Percentiles rank a stretch among this genome's conserved stretches.
Conservation (phyloP, 768 basidiomycete species). For the Pholiota conissans region DNA sequence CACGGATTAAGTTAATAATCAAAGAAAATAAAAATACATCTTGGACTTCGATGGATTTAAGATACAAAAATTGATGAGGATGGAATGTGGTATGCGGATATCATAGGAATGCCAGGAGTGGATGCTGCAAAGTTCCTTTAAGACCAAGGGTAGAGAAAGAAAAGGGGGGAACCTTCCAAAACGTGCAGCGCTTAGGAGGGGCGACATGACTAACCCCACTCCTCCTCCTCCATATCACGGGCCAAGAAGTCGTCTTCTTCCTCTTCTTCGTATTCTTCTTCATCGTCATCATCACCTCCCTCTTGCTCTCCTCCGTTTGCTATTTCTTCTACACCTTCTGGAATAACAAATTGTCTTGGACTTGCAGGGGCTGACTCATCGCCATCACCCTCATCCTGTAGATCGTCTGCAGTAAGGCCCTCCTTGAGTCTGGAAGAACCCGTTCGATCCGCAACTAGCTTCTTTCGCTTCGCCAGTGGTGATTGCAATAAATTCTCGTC, state of each 20-base stretch:
- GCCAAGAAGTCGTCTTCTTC: slow-evolving; percentile 81
- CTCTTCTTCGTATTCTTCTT: slow-evolving; percentile 52
- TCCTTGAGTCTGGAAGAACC: slow-evolving; percentile 72
- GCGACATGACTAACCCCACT: slow-evolving; percentile 58
- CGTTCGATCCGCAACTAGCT: slow-evolving; percentile 62
- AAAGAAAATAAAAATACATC: slow-evolving; percentile 8
- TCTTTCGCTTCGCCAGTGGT: slow-evolving; percentile 81
- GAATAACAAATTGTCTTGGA: slow-evolving; percentile 8
- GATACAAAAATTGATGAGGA: not conserved
- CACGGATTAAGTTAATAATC: slow-evolving; percentile 6
- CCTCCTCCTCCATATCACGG: slow-evolving; percentile 76
- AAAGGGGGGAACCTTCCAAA: not conserved
- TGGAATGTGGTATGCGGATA: not conserved
- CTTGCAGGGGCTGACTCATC: slow-evolving; percentile 15
- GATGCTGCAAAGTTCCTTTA: not conserved
- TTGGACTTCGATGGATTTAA: not conserved
- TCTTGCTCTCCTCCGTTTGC: slow-evolving; percentile 36
- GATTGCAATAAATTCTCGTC: slow-evolving; percentile 54
- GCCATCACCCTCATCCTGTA: slow-evolving; percentile 24
- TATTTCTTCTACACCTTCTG: slow-evolving; percentile 15
- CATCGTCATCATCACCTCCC: slow-evolving; percentile 39
- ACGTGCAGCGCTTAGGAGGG: not conserved
- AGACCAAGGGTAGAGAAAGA: not conserved
- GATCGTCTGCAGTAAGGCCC: slow-evolving; percentile 56
- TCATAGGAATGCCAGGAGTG: not conserved